A percentile compares a stretch with the other conserved stretches of the same genome.
These are phyloP conservation scores for Lavandula angustifolia DNA, from an alignment of 257 asterid species.

Conservation along the genomic window DNA sequence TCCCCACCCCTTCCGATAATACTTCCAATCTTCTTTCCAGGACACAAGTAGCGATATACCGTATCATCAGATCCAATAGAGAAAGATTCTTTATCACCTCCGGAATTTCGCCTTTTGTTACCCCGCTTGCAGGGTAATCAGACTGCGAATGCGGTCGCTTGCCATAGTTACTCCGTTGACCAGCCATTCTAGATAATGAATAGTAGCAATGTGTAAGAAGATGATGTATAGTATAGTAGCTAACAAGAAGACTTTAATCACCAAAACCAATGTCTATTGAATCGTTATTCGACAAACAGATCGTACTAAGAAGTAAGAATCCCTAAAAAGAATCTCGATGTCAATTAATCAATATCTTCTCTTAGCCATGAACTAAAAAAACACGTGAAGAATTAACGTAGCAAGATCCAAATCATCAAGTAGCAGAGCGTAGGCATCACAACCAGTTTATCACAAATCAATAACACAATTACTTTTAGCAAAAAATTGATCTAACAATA, in stretches of 20 bases:
- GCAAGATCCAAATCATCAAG: no score
- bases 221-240: background rate
- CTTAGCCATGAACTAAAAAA: background rate
- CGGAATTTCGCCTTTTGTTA: conserved; percentile 75
- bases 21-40: conserved; percentile 85
- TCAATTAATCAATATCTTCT: background rate
- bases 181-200: conserved; percentile 64
- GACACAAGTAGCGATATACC: conserved; percentile 81
- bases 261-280: background rate
- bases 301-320: background rate
- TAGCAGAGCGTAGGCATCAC: background rate
- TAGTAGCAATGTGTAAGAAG: background rate
- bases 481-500: background rate
- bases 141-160: conserved; percentile 71
- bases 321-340: background rate
- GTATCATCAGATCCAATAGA: conserved; percentile 75
- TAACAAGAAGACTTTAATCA: no score
- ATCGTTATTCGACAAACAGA: background rate
- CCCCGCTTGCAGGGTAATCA: conserved; percentile 60
- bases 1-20: conserved; percentile 97
- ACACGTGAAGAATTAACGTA: background rate
- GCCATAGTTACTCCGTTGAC: conserved; percentile 79
- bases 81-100: conserved; percentile 63
- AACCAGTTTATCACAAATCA: no score
- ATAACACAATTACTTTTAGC: background rate